Conservation (phyloP, 176 grass and related monocot genomes). For the Otatea glauca region DNA sequence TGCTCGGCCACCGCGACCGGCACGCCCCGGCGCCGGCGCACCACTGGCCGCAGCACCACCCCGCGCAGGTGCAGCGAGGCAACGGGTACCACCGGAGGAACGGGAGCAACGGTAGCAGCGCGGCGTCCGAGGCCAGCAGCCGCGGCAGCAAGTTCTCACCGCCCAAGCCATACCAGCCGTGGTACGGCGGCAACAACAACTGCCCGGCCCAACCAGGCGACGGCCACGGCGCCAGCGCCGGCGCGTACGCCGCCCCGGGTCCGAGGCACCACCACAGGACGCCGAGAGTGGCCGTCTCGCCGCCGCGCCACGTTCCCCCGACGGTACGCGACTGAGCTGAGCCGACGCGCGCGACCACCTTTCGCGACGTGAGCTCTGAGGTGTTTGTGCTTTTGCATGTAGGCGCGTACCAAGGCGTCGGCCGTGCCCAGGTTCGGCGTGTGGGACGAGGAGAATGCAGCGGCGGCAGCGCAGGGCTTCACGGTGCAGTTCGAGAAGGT, state of each 20-base stretch:
- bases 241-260: neutral
- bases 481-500: constrained; percentile 90
- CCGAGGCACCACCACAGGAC: constrained; percentile 17
- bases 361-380: neutral
- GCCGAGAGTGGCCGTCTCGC: constrained; percentile 27
- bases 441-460: constrained; percentile 68
- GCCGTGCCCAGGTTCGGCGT: constrained; percentile 71
- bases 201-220: neutral
- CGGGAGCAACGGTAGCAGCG: constrained; percentile 51
- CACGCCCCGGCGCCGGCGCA: neutral
- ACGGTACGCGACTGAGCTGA: neutral
- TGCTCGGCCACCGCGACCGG: neutral
- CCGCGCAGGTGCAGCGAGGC: neutral
- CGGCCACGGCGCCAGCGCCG: neutral
- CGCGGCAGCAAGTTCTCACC: constrained; percentile 63
- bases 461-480: constrained; percentile 58
- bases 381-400: neutral
- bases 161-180: constrained; percentile 53
- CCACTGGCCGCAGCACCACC: neutral
- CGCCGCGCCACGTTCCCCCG: constrained; percentile 13
- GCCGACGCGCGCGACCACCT: neutral
- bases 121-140: constrained; percentile 46
- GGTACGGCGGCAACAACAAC: constrained; percentile 29
- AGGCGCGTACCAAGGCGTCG: constrained; percentile 50
- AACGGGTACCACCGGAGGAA: constrained; percentile 41